Percentiles rank a stretch among this genome's conserved stretches.
These are phyloP conservation scores for Polytrichum commune DNA, from an alignment of 225 moss, liverwort and hornwort species.

Conservation along the genomic window DNA sequence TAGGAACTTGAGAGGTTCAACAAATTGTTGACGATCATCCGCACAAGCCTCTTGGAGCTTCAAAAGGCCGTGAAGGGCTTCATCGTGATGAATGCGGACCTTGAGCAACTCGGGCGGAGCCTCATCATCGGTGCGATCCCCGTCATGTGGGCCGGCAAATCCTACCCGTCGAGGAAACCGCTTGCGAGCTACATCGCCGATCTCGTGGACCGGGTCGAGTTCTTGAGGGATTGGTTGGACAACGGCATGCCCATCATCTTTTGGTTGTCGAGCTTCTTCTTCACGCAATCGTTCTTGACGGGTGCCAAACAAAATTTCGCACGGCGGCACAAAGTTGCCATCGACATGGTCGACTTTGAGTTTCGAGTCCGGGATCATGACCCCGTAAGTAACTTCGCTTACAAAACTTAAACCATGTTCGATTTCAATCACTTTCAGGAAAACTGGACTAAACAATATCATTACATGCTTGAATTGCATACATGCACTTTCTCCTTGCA, in stretches of 20 bases:
- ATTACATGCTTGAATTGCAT: too few species aligned
- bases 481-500: too few species aligned
- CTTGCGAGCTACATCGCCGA: conserved; percentile 63
- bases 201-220: conserved; percentile 55
- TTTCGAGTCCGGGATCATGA: conserved; percentile 57
- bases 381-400: conserved; percentile 14
- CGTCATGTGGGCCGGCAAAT: conserved; percentile 68
- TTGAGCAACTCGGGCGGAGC: conserved; percentile 70
- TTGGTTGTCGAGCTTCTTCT: conserved; percentile 84
- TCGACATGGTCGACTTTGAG: conserved; percentile 81
- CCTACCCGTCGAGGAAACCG: conserved; percentile 74
- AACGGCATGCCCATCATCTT: conserved; percentile 57
- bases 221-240: conserved; percentile 66
- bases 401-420: too few species aligned
- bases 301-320: conserved; percentile 88
- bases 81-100: conserved; percentile 76
- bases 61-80: conserved; percentile 83
- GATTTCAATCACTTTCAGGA: too few species aligned
- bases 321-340: conserved; percentile 62
- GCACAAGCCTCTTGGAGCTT: conserved; percentile 69
- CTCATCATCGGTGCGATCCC: conserved; percentile 76
- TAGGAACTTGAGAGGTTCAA: conserved; percentile 89
- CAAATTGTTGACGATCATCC: conserved; percentile 66
- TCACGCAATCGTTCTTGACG: conserved; percentile 81
- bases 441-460: too few species aligned